Conservation (phyloP, 345 rosid species). For the Acer campestre region DNA sequence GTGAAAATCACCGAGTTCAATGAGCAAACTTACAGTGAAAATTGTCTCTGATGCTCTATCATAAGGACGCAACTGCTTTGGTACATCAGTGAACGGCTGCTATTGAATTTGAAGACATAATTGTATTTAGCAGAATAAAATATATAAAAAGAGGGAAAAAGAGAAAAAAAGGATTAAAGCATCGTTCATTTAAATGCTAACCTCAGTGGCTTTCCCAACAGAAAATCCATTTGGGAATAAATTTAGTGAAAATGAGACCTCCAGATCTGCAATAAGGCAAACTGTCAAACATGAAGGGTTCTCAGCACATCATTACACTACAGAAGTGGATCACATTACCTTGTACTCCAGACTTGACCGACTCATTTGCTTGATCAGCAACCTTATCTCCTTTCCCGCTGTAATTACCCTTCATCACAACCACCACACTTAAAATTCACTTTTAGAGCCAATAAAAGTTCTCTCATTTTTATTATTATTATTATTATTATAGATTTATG, state of each 20-base stretch:
- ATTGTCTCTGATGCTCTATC: slow-evolving; percentile 23
- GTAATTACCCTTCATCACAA: slow-evolving; percentile 21
- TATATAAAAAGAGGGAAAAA: background rate
- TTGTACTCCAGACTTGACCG: slow-evolving; percentile 12
- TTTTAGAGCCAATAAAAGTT: slow-evolving; percentile 2
- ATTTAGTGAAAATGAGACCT: slow-evolving; percentile 29
- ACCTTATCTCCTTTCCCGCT: slow-evolving; percentile 5
- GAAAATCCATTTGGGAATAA: slow-evolving; percentile 32
- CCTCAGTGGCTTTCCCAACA: slow-evolving; percentile 32
- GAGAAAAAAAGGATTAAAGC: background rate
- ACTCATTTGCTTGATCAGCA: slow-evolving; percentile 3
- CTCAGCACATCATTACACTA: background rate
- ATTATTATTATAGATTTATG: background rate
- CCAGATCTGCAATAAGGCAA: slow-evolving; percentile 23
- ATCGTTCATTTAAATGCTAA: slow-evolving; percentile 8
- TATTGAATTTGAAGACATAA: background rate
- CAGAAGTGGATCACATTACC: slow-evolving; percentile 20
- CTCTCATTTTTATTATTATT: background rate
- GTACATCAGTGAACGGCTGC: slow-evolving; percentile 19
- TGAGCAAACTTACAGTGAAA: slow-evolving; percentile 25
- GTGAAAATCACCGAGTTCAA: background rate
- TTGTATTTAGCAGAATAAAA: background rate
- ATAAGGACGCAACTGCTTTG: slow-evolving; percentile 27
- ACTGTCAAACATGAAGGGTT: background rate
- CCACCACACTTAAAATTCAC: background rate